A percentile compares a stretch with the other conserved stretches of the same genome.
These are phyloP conservation scores for Yamadazyma diddensiae DNA, from an alignment of 1,139 yeast genomes.

Conservation along the genomic window DNA sequence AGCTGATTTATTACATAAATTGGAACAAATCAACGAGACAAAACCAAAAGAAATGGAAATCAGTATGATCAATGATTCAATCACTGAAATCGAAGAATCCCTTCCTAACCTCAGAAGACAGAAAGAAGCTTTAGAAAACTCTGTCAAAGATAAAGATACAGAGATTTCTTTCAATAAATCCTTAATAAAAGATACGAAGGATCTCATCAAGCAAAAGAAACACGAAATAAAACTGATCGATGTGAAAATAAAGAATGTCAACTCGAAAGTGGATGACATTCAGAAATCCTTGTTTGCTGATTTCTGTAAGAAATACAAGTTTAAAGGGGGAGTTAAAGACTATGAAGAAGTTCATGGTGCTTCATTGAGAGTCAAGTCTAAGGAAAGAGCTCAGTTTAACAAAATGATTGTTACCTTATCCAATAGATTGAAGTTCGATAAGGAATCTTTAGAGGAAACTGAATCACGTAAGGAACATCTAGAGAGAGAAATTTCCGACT, in stretches of 20 bases:
- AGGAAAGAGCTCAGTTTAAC: slow-evolving; percentile 59
- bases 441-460: slow-evolving; percentile 52
- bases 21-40: slow-evolving; percentile 47
- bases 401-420: slow-evolving; percentile 61
- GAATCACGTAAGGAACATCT: slow-evolving; percentile 40
- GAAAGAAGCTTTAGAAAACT: slow-evolving; percentile 47
- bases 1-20: slow-evolving; percentile 55
- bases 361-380: slow-evolving; percentile 55
- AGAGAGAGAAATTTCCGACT: slow-evolving; percentile 26
- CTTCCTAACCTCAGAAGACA: slow-evolving; percentile 52
- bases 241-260: slow-evolving; percentile 22
- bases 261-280: slow-evolving; percentile 29
- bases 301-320: slow-evolving; percentile 55
- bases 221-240: slow-evolving; percentile 29
- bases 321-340: slow-evolving; percentile 53
- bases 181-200: slow-evolving; percentile 14
- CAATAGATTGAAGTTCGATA: slow-evolving; percentile 64
- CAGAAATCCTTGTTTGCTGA: slow-evolving; percentile 47
- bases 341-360: slow-evolving; percentile 70
- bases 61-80: slow-evolving; percentile 54
- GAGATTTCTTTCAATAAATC: slow-evolving; percentile 53
- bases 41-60: slow-evolving; percentile 58
- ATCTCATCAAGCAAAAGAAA: slow-evolving; percentile 18
- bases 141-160: slow-evolving; percentile 48
- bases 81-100: slow-evolving; percentile 52